These are phyloP conservation scores for Serendipita sp. DNA, from an alignment of 768 basidiomycete genomes.

Conservation along the genomic window DNA sequence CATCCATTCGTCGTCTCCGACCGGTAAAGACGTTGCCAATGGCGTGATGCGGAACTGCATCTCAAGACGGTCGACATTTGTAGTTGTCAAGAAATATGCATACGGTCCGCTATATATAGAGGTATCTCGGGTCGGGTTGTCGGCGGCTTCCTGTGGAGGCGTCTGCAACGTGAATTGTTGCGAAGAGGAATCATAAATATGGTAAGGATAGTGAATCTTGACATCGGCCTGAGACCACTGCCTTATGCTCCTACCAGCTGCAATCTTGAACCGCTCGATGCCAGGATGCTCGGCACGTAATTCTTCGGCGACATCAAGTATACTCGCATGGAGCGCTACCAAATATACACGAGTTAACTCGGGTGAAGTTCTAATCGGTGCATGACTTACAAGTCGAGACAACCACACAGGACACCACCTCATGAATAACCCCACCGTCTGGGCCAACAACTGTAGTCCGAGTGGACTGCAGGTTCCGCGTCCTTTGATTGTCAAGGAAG, in stretches of 20 bases:
- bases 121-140: neutral
- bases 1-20: conserved; percentile 29
- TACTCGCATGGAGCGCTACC: conserved; percentile 58
- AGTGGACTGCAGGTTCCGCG: conserved; percentile 25
- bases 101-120: conserved; percentile 52
- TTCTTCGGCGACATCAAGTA: conserved; percentile 66
- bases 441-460: conserved; percentile 19
- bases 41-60: conserved; percentile 66
- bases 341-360: neutral
- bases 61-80: conserved; percentile 78
- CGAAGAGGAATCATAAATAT: conserved; percentile 43
- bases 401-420: conserved; percentile 57
- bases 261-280: conserved; percentile 74
- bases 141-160: neutral
- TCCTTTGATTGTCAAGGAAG: conserved; percentile 25
- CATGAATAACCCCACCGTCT: conserved; percentile 8
- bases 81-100: conserved; percentile 66
- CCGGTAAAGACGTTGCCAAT: conserved; percentile 31
- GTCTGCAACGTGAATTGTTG: conserved; percentile 25
- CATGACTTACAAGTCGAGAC: conserved; percentile 39
- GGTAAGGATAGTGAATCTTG: conserved; percentile 31
- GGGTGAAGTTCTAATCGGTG: neutral
- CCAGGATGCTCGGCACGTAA: conserved; percentile 56
- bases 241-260: conserved; percentile 57
- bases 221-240: conserved; percentile 53